Evolutionary conservation across 176 grass and related monocot genomes (phyloP), one percentile per base, ranked within the genome.

Genomic region (Poa annua): DNA sequence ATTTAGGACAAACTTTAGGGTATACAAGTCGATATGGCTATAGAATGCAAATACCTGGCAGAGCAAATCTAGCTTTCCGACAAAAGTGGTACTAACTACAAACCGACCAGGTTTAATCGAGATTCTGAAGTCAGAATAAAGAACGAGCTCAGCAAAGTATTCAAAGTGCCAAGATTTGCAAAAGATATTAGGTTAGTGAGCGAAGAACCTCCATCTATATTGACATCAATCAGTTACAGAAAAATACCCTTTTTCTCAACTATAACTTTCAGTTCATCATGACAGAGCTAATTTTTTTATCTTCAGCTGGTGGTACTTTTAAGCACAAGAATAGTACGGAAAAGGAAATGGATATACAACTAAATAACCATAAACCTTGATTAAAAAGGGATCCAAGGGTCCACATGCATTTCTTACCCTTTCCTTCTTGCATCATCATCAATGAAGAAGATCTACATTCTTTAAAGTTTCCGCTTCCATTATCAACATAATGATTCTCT

Each of bases 401-500:
- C 20, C 48, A 21, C 54, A 74, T 41, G 64, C 52, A 85, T 65
- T 80, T 67, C 42, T 52, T 88, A 96, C 94, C 94, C 41, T 86
- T 93, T 80, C 81, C 90, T 79, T 83, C 85, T 83, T 89, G 85
- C 81, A 96, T 57, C 49, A 96, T 87, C 19, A 75, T 74, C 53
- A 83, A 44, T 16, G 86, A 91, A 71, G 86, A 76, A 34, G 80
- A 87, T 88, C 59, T 88, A 76, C 94, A 96, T 62, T 85, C 66
- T 8, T 85, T 88, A 84, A 91, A 96, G 83, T 89, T 91, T 76
- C 88, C 91, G 51, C 76, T 82, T 59, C 86, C 89, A 76, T 71
- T 87, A 80, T 85, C 53, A 88, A 84, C 48, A 83, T 59, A 73
- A 68, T 84, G 80, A 56, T 88, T 74, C 33, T 89, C 84, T 56